Evolutionary conservation across 176 grass and related monocot species (phyloP), one percentile per base, ranked within the genome.

Genomic region (Oryza punctata): DNA sequence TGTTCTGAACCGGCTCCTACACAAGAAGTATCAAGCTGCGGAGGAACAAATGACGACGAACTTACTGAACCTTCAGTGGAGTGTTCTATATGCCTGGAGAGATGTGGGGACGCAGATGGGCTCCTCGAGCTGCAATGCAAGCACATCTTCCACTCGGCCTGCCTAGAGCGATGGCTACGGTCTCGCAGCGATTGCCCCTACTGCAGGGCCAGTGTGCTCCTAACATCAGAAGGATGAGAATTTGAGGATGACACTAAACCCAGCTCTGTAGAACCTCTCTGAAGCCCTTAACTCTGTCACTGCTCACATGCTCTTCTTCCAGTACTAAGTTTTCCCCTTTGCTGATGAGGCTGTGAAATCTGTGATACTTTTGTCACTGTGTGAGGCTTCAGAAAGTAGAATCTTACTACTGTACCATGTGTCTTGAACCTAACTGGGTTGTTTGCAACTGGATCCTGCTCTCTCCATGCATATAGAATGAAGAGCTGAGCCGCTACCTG

Each of bases 71-170:
- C 78, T 67, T 80, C 66, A 32, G 40, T 47, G 0, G 93, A 96
- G 67, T 96, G 94, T 13, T 89, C 84, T 19, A 96, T 96, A 76
- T 96, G 94, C 76, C 76, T 96, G 43, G 91, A 96, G 78, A 76
- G 76, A 44, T 93, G 89, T 24, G 14, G 70, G 0, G 84, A 65
- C 18, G 69, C 15, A 9, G 85, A 84, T 0, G 80, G 87, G 4
- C 73, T 93, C 67, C 80, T 78, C 0, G 84, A 83, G 76, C 91
- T 96, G 50, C 78, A 25, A 12, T 96, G 94, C 80, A 85, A 88
- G 65, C 94, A 96, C 57, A 47, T 86, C 47, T 96, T 96, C 70
- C 94, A 91, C 82, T 91, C 88, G 5, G 70, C 12, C 3, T 96
- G 94, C 89, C 77, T 96, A 18, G 81, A 75, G 18, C 69, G 59